These are phyloP conservation scores for Penicillium verhagenii DNA, from an alignment of 495 filamentous ascomycete species.

Conservation along the genomic window DNA sequence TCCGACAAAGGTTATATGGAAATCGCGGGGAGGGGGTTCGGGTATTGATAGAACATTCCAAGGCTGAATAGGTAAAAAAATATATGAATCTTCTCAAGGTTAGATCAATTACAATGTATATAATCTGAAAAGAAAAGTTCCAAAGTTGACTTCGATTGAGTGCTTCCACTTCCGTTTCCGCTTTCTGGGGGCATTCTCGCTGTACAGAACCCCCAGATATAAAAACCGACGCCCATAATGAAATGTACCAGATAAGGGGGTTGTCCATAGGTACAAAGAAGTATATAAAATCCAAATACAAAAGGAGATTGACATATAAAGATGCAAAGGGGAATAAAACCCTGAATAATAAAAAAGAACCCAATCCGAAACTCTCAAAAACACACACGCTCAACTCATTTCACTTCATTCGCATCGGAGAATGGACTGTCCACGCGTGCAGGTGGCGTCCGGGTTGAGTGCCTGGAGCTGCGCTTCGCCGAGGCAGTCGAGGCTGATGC, in stretches of 20 bases:
- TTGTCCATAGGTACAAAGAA: constrained; percentile 30
- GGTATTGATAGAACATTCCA: too few relatives aligned
- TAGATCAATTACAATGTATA: constrained; percentile 1
- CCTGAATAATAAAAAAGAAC: background rate
- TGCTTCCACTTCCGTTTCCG: constrained; percentile 6
- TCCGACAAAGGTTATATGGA: too few relatives aligned
- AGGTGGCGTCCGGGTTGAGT: constrained; percentile 27
- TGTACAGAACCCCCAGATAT: constrained; percentile 21
- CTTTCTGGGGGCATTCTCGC: constrained; percentile 21
- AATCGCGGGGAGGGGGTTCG: too few relatives aligned
- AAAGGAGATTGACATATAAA: background rate
- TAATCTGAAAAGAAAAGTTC: background rate
- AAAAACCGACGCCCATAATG: constrained; percentile 16
- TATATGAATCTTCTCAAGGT: background rate
- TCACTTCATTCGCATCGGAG: constrained; percentile 53
- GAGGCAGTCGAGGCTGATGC: constrained; percentile 18
- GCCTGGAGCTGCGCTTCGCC: constrained; percentile 24
- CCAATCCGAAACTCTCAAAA: background rate
- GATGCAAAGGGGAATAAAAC: background rate
- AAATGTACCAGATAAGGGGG: constrained; percentile 13
- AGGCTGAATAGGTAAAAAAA: background rate
- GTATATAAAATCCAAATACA: background rate
- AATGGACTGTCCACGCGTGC: constrained; percentile 43
- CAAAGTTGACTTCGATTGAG: constrained; percentile 15
- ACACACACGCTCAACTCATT: constrained; percentile 41